Base-by-base conservation (phyloP, 2,329 filamentous ascomycete genomes). In the Leptographium wingfieldii region DNA sequence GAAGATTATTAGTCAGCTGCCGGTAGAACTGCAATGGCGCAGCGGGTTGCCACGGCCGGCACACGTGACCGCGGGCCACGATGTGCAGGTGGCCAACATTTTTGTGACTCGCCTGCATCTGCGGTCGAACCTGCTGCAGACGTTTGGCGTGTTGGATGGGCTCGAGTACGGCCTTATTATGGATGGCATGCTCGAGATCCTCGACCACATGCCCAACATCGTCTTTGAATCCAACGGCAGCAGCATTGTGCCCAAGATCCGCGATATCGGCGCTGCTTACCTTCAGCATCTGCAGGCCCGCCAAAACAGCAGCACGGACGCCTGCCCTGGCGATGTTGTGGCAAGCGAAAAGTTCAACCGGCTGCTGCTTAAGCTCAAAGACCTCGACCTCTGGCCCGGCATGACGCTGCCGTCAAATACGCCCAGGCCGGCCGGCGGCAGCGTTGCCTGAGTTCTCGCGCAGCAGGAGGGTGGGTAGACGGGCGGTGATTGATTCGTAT, bases 61-160 rank as follows among this genome's bases (percentile, higher is more conserved):
- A 1, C 43, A n/a, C 16, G 43, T n/a, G 19, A 72, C 70, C 0
- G 65, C 69, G 12, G 70, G 71, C 3, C 72, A 73, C 53, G 69
- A 73, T 49, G 71, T 68, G 3, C 72, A 73, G 25, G 69, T 70
- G 7, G 72, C 68, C 10, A 73, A 73, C 59, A 61, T 73, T 5
- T 70, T 72, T 55, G 67, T 73, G 40, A 73, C 72, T 27, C 71
- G 70, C 54, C 66, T 73, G 7, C 68, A 71, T 27, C 67, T 73
- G 1, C 67, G 70, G 6, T 73, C 72, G 2, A 72, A 73, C 40
- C 62, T 73, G 6, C 64, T 73, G 7, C 70, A 73, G 31, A 70
- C 68, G 27, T 67, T 70, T 3, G 65, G 66, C n/a, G 35, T 58
- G 7, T 4, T 62, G 65, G 40, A 22, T 56, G 48, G 54, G 49